Base-by-base conservation (phyloP, 2,329 filamentous ascomycete species). In the Aspergillus cejpii region DNA sequence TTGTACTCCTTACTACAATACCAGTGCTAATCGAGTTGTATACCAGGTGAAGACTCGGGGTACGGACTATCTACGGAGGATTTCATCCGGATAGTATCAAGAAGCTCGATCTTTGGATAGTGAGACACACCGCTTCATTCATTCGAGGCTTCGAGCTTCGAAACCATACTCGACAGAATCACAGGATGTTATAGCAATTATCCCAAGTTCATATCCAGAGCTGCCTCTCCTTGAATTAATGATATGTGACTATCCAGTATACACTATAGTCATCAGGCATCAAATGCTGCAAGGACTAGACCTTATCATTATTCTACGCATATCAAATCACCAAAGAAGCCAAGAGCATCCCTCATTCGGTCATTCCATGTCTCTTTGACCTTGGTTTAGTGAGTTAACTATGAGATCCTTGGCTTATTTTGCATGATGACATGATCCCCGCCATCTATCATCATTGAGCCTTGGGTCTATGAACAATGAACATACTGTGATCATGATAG, bases 81-180 rank as follows among this genome's bases (percentile, higher is more conserved):
- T n/a, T n/a, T n/a, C n/a, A n/a, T n/a, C n/a, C n/a, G n/a, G n/a
- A n/a, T n/a, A n/a, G n/a, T n/a, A n/a, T n/a, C n/a, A n/a, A n/a
- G n/a, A n/a, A n/a, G n/a, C n/a, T n/a, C n/a, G n/a, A n/a, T n/a
- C n/a, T n/a, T n/a, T n/a, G n/a, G n/a, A n/a, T n/a, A n/a, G n/a
- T n/a, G n/a, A 17, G 31, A 20, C 15, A 34, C 44, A 41, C 28
- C 43, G 45, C 41, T 49, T 39, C 3, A 31, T 37, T 24, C 17
- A 34, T 31, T 31, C 15, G 15, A 31, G 28, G n/a, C 28, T 15
- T 15, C 6, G 15, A 14, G 28, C 28, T 31, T 31, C n/a, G 15
- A 7, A n/a, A n/a, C n/a, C n/a, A n/a, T n/a, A n/a, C n/a, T n/a
- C n/a, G n/a, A n/a, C n/a, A n/a, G n/a, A n/a, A n/a, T n/a, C n/a